A percentile compares a stretch with the other conserved stretches of the same genome.
Evolutionary conservation across 2,329 filamentous ascomycete species (phyloP).

Genomic region (Venturia nashicola): DNA sequence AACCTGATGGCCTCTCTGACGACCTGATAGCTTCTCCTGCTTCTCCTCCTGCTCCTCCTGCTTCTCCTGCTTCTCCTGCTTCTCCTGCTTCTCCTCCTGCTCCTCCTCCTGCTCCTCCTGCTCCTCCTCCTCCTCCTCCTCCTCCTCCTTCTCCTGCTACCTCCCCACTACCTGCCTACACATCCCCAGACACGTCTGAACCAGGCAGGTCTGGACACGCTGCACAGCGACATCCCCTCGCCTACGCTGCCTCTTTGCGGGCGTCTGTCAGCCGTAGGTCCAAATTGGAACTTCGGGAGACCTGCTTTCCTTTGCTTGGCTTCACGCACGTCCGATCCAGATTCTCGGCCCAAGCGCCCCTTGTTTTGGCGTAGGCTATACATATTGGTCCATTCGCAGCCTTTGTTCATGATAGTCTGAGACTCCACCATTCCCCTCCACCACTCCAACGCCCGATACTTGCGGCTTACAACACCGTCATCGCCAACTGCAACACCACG

Average conservation of each 20-base stretch:
- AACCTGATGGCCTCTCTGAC: too few relatives aligned
- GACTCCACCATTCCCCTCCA: not conserved
- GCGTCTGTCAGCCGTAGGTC: not conserved
- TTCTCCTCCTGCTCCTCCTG: not conserved
- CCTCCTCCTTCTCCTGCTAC: not conserved
- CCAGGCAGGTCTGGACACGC: not conserved
- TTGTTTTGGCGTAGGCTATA: not conserved
- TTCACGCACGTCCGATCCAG: constrained; percentile 2
- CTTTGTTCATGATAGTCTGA: not conserved
- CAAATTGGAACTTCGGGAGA: not conserved
- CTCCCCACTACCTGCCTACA: not conserved
- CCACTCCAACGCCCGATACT: not conserved
- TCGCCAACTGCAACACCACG: not conserved
- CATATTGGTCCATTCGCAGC: not conserved
- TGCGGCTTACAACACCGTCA: not conserved
- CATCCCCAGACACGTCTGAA: not conserved
- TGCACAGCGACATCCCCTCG: not conserved
- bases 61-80: too few relatives aligned
- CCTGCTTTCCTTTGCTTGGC: constrained; percentile 1
- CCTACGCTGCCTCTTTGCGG: not conserved
- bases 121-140: too few relatives aligned
- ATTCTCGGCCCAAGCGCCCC: constrained; percentile 2
- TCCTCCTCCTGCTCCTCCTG: too few relatives aligned
- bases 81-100: too few relatives aligned
- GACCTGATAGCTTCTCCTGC: not conserved